Conservation (phyloP, 2,329 filamentous ascomycete species). For the Blastomyces gilchristii region DNA sequence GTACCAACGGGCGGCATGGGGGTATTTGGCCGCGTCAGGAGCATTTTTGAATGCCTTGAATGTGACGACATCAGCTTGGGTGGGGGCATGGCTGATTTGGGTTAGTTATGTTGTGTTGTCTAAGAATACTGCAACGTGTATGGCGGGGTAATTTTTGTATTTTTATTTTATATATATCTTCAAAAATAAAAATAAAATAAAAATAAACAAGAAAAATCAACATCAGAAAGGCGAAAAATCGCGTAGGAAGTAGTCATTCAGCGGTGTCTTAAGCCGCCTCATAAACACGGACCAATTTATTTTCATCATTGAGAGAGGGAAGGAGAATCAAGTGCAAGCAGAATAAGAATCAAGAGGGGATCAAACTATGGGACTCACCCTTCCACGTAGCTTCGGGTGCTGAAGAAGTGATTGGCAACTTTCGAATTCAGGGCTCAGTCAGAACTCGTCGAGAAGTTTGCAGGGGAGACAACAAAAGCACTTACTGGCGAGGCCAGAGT, state of each 20-base stretch:
- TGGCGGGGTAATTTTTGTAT: constrained; percentile 14
- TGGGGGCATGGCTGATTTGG: constrained; percentile 50
- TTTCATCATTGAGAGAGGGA: constrained; percentile 57
- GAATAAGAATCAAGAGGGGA: constrained; percentile 16
- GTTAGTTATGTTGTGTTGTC: constrained; percentile 13
- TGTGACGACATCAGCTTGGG: constrained; percentile 90
- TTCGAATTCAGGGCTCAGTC: constrained; percentile 20
- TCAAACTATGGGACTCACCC: constrained; percentile 51
- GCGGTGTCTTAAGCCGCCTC: constrained; percentile 89
- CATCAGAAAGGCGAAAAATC: constrained; percentile 62
- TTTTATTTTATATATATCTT: too few species aligned
- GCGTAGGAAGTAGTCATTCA: constrained; percentile 66
- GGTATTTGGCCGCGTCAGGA: constrained; percentile 78
- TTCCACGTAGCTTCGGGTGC: constrained; percentile 67
- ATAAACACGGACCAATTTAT: constrained; percentile 86
- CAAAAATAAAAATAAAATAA: background rate
- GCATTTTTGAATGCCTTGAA: constrained; percentile 77
- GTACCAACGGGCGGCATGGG: constrained; percentile 94
- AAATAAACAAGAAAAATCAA: background rate
- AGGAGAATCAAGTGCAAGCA: constrained; percentile 10
- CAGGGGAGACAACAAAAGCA: constrained; percentile 18
- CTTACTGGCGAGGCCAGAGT: constrained; percentile 52
- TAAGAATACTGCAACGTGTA: constrained; percentile 1
- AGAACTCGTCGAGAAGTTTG: constrained; percentile 14
- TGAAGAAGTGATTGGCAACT: constrained; percentile 37